phyloP scores from a whole-genome alignment of 1,284 basidiomycete species.

The Amylostereum chailletii region DNA sequence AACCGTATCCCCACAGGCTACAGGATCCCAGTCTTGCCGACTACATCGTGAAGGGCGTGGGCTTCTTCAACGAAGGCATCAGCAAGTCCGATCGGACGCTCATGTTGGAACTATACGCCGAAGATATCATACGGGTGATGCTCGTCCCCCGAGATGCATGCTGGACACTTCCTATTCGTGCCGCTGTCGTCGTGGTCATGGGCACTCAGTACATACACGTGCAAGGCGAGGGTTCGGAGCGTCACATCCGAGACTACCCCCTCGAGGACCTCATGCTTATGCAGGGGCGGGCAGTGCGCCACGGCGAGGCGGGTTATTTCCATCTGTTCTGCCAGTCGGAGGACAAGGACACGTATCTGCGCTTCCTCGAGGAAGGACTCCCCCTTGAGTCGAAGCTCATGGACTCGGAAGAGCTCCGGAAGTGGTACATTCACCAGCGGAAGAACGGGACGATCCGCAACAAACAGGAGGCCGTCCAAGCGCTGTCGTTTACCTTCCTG shows the following conservation, averaged over 20 bases:
- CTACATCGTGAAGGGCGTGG: slow-evolving; percentile 83
- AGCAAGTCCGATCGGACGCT: slow-evolving; percentile 64
- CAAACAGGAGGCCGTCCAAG: slow-evolving; percentile 69
- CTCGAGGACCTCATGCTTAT: slow-evolving; percentile 82
- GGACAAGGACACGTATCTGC: slow-evolving; percentile 67
- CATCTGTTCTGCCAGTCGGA: slow-evolving; percentile 85
- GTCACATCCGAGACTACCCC: slow-evolving; percentile 73
- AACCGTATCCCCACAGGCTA: slow-evolving; percentile 54
- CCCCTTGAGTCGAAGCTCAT: slow-evolving; percentile 81
- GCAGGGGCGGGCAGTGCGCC: slow-evolving; percentile 79
- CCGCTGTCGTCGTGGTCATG: slow-evolving; percentile 81
- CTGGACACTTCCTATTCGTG: slow-evolving; percentile 81
- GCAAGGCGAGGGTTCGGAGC: slow-evolving; percentile 36
- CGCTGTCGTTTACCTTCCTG: slow-evolving; percentile 78
- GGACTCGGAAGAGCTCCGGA: slow-evolving; percentile 38
- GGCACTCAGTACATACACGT: slow-evolving; percentile 81
- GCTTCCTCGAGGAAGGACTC: slow-evolving; percentile 80
- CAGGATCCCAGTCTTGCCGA: slow-evolving; percentile 63
- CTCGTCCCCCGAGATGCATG: slow-evolving; percentile 78
- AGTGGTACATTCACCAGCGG: slow-evolving; percentile 43
- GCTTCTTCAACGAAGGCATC: slow-evolving; percentile 78
- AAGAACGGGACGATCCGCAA: slow-evolving; percentile 31
- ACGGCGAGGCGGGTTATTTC: slow-evolving; percentile 59
- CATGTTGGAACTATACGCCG: slow-evolving; percentile 77
- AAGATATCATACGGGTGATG: slow-evolving; percentile 77